Conservation (phyloP, 192 early-diverging fungal species). For the Gonapodya sp. region DNA sequence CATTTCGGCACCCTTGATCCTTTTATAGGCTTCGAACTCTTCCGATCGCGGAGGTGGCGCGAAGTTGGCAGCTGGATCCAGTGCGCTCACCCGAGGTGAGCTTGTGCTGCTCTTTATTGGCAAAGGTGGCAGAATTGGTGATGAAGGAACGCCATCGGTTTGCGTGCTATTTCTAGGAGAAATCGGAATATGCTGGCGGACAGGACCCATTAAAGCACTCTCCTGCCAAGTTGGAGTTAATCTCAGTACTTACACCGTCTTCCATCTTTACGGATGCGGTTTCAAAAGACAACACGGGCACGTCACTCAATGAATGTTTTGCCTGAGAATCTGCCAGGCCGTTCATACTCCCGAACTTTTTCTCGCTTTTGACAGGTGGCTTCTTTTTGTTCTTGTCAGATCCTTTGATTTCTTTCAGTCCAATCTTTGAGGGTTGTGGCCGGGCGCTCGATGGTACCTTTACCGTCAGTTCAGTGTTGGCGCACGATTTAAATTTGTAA, state of each 20-base stretch:
- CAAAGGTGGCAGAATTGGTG: not conserved
- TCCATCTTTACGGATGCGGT: not conserved
- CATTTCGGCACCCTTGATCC: slow-evolving; percentile 39
- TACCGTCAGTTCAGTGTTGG: no score
- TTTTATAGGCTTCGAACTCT: slow-evolving; percentile 51
- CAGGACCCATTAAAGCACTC: no score
- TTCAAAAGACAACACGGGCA: not conserved
- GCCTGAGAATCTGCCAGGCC: not conserved
- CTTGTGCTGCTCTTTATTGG: not conserved
- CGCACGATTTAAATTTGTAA: no score
- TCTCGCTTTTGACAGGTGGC: not conserved
- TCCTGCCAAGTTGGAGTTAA: no score
- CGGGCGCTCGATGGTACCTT: not conserved
- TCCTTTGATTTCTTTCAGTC: not conserved
- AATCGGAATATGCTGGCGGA: not conserved
- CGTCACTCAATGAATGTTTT: not conserved
- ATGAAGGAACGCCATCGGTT: not conserved
- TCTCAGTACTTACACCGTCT: not conserved
- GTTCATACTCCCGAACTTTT: not conserved
- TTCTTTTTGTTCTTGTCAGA: not conserved
- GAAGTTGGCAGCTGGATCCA: not conserved
- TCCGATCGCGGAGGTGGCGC: slow-evolving; percentile 34
- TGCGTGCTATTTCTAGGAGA: not conserved
- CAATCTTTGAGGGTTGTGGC: not conserved
- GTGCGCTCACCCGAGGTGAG: not conserved